A percentile compares a stretch with the other conserved stretches of the same genome.
These are phyloP conservation scores for Botryosphaeria dothidea DNA, from an alignment of 2,329 filamentous ascomycete genomes.

Conservation along the genomic window DNA sequence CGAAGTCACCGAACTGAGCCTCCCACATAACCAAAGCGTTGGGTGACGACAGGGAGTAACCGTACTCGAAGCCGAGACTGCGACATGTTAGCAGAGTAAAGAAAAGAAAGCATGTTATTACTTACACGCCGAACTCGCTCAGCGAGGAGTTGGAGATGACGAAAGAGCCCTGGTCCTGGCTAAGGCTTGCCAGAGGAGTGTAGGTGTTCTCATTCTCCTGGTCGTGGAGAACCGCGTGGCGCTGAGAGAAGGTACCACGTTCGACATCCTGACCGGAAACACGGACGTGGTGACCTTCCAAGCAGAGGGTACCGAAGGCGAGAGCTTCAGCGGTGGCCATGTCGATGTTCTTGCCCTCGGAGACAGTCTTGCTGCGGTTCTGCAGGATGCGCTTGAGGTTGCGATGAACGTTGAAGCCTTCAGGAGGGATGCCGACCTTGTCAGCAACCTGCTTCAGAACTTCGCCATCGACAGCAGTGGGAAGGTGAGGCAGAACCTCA, in stretches of 20 bases:
- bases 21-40: constrained; percentile 99
- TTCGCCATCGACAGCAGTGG: constrained; percentile 74
- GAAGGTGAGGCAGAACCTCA: constrained; percentile 88
- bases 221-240: constrained; percentile 95
- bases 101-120: constrained; percentile 21
- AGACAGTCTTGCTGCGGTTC: constrained; percentile 86
- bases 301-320: constrained; percentile 87
- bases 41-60: constrained; percentile 94
- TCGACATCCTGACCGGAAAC: constrained; percentile 99
- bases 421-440: constrained; percentile 75
- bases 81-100: constrained; percentile 27
- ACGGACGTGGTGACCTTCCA: constrained; percentile 94
- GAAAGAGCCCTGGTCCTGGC: constrained; percentile 90
- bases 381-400: constrained; percentile 95
- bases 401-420: constrained; percentile 85
- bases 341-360: constrained; percentile 92
- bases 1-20: constrained; percentile 98
- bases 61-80: constrained; percentile 94
- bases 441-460: constrained; percentile 80
- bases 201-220: constrained; percentile 92
- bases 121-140: constrained; percentile 67
- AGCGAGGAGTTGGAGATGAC: constrained; percentile 96
- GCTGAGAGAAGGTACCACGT: constrained; percentile 98
- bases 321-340: constrained; percentile 97
- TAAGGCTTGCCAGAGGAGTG: constrained; percentile 86